Evolutionary conservation across 108 stramenopile species (phyloP), one percentile per base, ranked within the genome.

Genomic region (Skeletonema grethae): DNA sequence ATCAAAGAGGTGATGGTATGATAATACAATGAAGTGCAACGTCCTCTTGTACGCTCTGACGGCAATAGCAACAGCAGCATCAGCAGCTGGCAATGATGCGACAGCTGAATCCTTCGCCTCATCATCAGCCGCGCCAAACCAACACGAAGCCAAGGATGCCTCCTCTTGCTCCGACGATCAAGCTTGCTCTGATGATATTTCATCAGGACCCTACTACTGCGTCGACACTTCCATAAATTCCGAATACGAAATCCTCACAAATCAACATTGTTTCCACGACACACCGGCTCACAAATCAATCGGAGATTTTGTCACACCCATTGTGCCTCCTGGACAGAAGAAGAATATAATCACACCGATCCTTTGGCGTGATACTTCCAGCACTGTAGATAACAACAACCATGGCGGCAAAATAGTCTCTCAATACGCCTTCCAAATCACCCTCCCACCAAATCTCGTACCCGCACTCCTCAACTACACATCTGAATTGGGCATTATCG

Each of bases 401-500:
- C 9, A 30, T 22, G 10, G 57, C 29, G 67, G 67, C 8, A 67
- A 67, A 67, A 60, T 67, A 32, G 67, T 61, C 34, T 32, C 79
- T 7, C 38, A 70, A 32, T 70, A 81, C 16, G 82, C 82, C 11
- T 85, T 80, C 22, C 69, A 72, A 53, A 43, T 88, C 0, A 82
- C 76, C 25, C 53, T 88, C 15, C 84, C 76, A 0, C 10, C 57
- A 7, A 12, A 38, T 11, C 45, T 88, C 7, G 57, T 68, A 6
- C 32, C 68, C 24, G n/a, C 65, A 10, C 22, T 87, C 22, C 29
- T 80, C 9, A 38, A 38, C 67, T 25, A 16, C 65, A 11, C 24
- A 85, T 31, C 36, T 75, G 46, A 69, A 73, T 32, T 88, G 15
- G 41, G 85, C 11, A 74, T 89, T 22, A 77, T 53, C 2, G 78